phyloP scores from a whole-genome alignment of 345 rosid genomes.

The Sisymbrium irio region DNA sequence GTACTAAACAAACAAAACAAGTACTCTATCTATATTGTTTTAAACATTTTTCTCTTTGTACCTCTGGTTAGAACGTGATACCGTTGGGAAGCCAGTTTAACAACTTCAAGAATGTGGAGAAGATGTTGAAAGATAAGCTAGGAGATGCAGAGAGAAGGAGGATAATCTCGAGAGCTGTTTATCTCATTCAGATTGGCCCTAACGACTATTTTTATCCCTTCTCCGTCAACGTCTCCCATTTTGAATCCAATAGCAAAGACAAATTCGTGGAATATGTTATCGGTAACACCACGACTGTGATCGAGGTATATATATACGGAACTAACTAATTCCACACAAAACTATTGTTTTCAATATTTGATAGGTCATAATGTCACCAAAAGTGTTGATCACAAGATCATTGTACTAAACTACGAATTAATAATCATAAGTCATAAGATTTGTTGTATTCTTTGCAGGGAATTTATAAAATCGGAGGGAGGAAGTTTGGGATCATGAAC shows the following conservation, averaged over 20 bases:
- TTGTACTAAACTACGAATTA: background rate
- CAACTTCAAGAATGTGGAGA: conserved; percentile 40
- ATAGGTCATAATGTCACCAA: background rate
- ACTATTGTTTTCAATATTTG: background rate
- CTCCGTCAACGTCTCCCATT: conserved; percentile 21
- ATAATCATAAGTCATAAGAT: background rate
- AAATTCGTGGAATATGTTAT: conserved; percentile 38
- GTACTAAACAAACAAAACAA: too few species aligned
- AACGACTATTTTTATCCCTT: conserved; percentile 39
- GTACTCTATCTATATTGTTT: background rate
- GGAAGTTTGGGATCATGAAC: conserved; percentile 65
- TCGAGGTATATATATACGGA: conserved; percentile 35
- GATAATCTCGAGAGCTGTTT: conserved; percentile 42
- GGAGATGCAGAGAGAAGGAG: conserved; percentile 38
- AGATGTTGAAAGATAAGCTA: conserved; percentile 32
- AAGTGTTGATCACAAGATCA: background rate
- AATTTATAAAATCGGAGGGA: conserved; percentile 59
- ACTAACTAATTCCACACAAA: background rate
- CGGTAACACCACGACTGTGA: conserved; percentile 38
- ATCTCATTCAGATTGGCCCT: conserved; percentile 40
- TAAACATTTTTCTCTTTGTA: background rate
- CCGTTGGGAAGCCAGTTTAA: conserved; percentile 39
- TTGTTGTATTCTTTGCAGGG: conserved; percentile 38
- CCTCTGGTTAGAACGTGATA: conserved; percentile 34
- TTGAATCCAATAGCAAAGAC: conserved; percentile 32